phyloP scores from a whole-genome alignment of 176 grass and related monocot species.

The Hordeum marinum region DNA sequence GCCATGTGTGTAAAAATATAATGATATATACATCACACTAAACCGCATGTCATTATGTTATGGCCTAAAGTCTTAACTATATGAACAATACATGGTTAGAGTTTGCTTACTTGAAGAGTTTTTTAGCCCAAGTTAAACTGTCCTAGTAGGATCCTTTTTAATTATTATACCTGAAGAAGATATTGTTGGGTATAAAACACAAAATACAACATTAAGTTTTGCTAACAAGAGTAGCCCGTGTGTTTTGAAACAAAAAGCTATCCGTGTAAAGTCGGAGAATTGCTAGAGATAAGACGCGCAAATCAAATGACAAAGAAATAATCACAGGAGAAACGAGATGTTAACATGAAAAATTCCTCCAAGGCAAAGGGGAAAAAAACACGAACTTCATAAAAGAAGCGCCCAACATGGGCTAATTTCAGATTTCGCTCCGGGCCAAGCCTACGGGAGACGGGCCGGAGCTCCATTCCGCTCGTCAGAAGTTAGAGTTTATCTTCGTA shows the following conservation, averaged over 20 bases:
- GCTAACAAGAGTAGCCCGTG: neutral
- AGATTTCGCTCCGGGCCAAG: too few species aligned
- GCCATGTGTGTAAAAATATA: neutral
- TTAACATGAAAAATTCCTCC: too few species aligned
- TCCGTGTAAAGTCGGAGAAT: neutral
- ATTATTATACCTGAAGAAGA: neutral
- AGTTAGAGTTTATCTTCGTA: too few species aligned
- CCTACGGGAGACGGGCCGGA: too few species aligned
- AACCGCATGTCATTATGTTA: neutral
- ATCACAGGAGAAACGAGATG: too few species aligned
- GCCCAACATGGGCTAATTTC: too few species aligned
- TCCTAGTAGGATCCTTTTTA: neutral
- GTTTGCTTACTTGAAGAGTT: neutral
- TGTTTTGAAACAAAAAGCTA: neutral
- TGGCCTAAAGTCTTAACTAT: neutral
- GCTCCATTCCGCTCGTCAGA: too few species aligned
- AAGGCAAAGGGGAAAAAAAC: too few species aligned
- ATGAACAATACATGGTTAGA: neutral
- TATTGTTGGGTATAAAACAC: neutral
- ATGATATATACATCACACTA: too few species aligned
- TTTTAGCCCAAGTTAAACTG: neutral
- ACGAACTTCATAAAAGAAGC: too few species aligned
- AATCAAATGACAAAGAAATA: too few species aligned
- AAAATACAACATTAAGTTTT: neutral
- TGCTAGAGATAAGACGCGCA: too few species aligned